Evolutionary conservation across 768 basidiomycete species (phyloP), one percentile per base, ranked within the genome.

Genomic region (Boletus speciosus): DNA sequence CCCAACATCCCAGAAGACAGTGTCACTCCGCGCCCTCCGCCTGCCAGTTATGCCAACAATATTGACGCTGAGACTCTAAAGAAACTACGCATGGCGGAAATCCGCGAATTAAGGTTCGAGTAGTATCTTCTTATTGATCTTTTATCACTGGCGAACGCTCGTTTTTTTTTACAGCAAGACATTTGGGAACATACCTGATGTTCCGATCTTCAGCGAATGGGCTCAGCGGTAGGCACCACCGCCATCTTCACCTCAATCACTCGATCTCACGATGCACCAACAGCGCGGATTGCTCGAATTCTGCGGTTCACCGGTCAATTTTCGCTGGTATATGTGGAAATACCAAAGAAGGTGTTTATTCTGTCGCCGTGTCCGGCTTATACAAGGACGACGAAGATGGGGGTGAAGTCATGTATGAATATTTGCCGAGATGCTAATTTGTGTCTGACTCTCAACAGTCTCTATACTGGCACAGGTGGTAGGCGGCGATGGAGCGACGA

Each of bases 381-480:
- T 68, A 71, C 50, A 7, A 40, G 40, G 67, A 71, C 32, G 41
- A 69, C 23, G 54, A 65, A 38, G 67, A 69, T 37, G 54, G 52
- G 0, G 67, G 67, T 1, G 62, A 69, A 19, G 45, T 64, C 4
- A 56, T 71, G 69, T 71, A 49, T 34, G 62, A 2, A 44, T 9
- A 14, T 31, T 44, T 43, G 8, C 19, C 23, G 7, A 14, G 25
- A 56, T 15, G 6, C 25, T n/a, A 4, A 32, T n/a, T 0, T n/a
- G 2, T 19, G 6, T 34, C 56, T 59, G 38, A 57, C 31, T 31
- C 19, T 49, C 29, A 32, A 21, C 32, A 69, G 68, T 12, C 57
- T 71, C 16, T 69, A 69, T 40, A 69, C 67, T 12, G 68, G 68
- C 6, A 5, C 45, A 47, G 67, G 67, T 6, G 67, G 67, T 21